Conservation (phyloP, 345 rosid genomes). For the Salix dunnii region DNA sequence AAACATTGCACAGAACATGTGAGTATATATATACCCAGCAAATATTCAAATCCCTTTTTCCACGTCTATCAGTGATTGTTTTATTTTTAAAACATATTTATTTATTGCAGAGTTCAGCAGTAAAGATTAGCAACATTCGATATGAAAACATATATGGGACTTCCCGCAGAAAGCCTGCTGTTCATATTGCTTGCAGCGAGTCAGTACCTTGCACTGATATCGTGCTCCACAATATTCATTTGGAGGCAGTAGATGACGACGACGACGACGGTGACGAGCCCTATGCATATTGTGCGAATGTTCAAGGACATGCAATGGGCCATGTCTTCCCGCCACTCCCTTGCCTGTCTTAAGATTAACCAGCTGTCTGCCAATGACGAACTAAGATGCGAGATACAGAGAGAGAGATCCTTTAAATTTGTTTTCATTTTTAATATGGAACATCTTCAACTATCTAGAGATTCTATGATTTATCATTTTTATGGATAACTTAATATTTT, state of each 20-base stretch:
- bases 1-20: conserved; percentile 39
- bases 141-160: conserved; percentile 34
- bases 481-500: too few relatives aligned
- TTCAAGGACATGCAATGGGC: conserved; percentile 26
- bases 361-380: neutral
- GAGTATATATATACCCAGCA: neutral
- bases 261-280: neutral
- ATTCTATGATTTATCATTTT: too few relatives aligned
- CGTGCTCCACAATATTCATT: conserved; percentile 28
- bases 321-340: conserved; percentile 27
- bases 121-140: conserved; percentile 29
- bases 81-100: neutral
- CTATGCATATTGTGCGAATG: conserved; percentile 36
- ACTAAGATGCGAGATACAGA: neutral
- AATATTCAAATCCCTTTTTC: too few relatives aligned
- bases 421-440: too few relatives aligned
- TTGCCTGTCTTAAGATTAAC: conserved; percentile 23
- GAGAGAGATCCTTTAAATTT: neutral
- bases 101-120: conserved; percentile 36
- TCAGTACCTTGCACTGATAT: conserved; percentile 37
- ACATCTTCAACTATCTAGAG: too few relatives aligned
- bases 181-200: conserved; percentile 36
- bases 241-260: neutral
- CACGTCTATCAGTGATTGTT: too few relatives aligned
- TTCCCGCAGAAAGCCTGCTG: conserved; percentile 19